A percentile compares a stretch with the other conserved stretches of the same genome.
Evolutionary conservation across 2,329 filamentous ascomycete species (phyloP).

Genomic region (Nannizzia gypsea): DNA sequence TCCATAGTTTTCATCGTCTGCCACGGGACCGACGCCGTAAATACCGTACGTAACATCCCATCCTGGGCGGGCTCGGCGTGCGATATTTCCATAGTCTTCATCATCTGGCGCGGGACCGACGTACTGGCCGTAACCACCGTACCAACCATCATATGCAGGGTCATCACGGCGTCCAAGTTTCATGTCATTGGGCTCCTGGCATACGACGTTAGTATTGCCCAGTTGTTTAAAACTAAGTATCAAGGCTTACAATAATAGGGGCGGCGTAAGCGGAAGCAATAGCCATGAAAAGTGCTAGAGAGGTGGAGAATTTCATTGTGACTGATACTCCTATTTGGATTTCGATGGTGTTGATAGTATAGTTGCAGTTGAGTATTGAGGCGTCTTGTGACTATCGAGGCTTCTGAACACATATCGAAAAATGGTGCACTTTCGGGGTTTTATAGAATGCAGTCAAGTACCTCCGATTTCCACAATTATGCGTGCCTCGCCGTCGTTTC

Average conservation of each 20-base stretch:
- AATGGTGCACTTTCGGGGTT: too few species aligned
- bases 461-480: too few species aligned
- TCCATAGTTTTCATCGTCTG: too few species aligned
- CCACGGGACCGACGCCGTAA: too few species aligned
- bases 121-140: too few species aligned
- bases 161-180: background rate
- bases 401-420: background rate
- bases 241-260: background rate
- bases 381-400: too few species aligned
- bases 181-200: background rate
- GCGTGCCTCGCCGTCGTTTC: too few species aligned
- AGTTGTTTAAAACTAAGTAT: background rate
- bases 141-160: too few species aligned
- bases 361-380: background rate
- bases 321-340: background rate
- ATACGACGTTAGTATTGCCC: background rate
- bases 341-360: background rate
- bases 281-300: background rate
- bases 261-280: background rate
- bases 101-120: background rate
- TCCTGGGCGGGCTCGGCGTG: too few species aligned
- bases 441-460: too few species aligned
- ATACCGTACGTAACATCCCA: too few species aligned
- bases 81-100: background rate
- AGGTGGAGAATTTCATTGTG: background rate